Evolutionary conservation across 163 green algal species (phyloP), one percentile per base, ranked within the genome.

Genomic region (Chlorella variabilis): DNA sequence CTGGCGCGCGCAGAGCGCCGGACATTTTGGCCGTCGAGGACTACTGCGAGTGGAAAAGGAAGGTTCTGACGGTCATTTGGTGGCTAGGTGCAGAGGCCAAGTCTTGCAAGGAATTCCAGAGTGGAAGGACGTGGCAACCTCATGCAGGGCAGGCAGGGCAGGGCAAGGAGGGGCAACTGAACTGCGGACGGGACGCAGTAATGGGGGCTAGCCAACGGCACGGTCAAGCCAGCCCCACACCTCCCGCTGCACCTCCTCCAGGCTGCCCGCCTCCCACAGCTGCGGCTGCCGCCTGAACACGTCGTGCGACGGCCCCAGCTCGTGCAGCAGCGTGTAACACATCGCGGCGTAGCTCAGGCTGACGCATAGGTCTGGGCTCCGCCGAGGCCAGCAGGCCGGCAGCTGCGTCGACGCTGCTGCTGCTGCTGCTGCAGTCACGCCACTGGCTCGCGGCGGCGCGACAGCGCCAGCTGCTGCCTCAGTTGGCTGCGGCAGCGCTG

Each of bases 191-290:
- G n/a, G n/a, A n/a, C n/a, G n/a, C n/a, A n/a, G n/a, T n/a, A n/a
- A n/a, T n/a, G n/a, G n/a, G n/a, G n/a, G n/a, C n/a, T n/a, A n/a
- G n/a, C n/a, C 56, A 65, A 65, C 56, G 7, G 56, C 66, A 74
- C 7, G 25, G 23, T 87, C 70, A n/a, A 87, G 48, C 71, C 49
- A 71, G 18, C 83, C 78, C 71, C 71, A 87, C 20, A 85, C 18
- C 31, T 20, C 68, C 21, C 36, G 33, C 61, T 83, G 42, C 58
- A 87, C 36, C 59, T 80, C 42, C 33, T 29, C 33, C 41, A 87
- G 45, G 58, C 62, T 73, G 8, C 8, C 18, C n/a, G 78, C 63
- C 69, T 83, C 58, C 71, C 65, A 82, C 42, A 86, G 80, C 74
- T 87, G 41, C 25, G 83, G 83, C 36, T 56, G 36, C 27, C 71